Evolutionary conservation across 2,329 filamentous ascomycete genomes (phyloP).

Genomic region (Metarhizium sp.): DNA sequence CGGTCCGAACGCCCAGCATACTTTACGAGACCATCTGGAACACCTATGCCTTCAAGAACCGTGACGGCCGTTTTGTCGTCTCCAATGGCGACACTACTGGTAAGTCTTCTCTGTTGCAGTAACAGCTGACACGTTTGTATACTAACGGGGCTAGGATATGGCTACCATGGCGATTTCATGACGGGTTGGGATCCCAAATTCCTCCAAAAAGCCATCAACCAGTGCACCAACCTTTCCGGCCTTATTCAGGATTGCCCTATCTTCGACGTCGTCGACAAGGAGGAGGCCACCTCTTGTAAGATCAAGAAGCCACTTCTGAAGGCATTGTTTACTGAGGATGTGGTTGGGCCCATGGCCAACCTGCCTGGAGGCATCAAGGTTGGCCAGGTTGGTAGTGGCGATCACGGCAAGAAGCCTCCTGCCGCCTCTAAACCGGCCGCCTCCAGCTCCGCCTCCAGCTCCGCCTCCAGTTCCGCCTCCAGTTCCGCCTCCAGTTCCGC

Average conservation of each 20-base stretch:
- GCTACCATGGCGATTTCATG: slow-evolving; percentile 75
- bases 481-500: slow-evolving; percentile 14
- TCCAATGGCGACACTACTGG: slow-evolving; percentile 71
- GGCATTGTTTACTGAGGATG: slow-evolving; percentile 48
- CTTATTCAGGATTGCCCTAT: slow-evolving; percentile 63
- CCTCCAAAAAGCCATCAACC: slow-evolving; percentile 62
- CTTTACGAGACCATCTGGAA: slow-evolving; percentile 83
- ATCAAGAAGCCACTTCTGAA: slow-evolving; percentile 45
- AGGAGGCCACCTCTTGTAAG: slow-evolving; percentile 47
- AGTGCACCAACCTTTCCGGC: slow-evolving; percentile 65
- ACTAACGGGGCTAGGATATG: slow-evolving; percentile 42
- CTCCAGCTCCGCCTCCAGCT: slow-evolving; percentile 14
- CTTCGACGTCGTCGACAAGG: slow-evolving; percentile 61
- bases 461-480: slow-evolving; percentile 14
- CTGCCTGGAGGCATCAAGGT: slow-evolving; percentile 55
- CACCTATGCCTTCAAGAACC: slow-evolving; percentile 54
- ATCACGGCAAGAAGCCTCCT: neutral
- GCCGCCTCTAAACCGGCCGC: neutral
- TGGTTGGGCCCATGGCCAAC: slow-evolving; percentile 40
- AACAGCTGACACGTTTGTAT: neutral
- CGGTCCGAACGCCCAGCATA: slow-evolving; percentile 60
- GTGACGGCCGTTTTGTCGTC: slow-evolving; percentile 62
- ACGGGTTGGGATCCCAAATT: slow-evolving; percentile 64
- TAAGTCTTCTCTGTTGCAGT: slow-evolving; percentile 23
- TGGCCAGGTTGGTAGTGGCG: slow-evolving; percentile 2